Evolutionary conservation across 176 grass and related monocot species (phyloP), one percentile per base, ranked within the genome.

Genomic region (Paspalum vaginatum): DNA sequence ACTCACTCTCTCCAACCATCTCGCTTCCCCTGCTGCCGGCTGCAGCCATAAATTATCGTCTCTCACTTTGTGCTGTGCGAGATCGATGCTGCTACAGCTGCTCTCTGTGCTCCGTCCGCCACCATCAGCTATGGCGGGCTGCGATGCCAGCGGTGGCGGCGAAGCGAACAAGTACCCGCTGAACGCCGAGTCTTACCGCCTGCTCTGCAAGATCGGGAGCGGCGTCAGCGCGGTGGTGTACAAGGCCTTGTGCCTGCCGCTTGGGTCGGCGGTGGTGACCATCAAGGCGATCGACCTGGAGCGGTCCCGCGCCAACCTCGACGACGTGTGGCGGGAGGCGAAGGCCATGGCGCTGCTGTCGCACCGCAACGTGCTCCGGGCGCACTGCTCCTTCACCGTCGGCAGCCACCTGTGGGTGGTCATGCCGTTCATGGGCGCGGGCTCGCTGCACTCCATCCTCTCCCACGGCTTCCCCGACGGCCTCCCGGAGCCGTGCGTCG

Each of bases 371-470:
- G 79, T 97, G 24, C 94, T 97, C 27, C 94, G 89, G 1, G 94
- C 94, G 45, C 94, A 97, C 83, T 97, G 94, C 85, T 97, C 91
- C 54, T 97, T 97, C 89, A 92, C 90, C 5, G 94, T 97, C 7
- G 89, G 89, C 49, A 91, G 41, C 68, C 85, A 94, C 74, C 82
- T 97, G 0, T 97, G 94, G 94, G 94, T 97, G 4, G 89, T 97
- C 48, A 97, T 97, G 94, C 94, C 94, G 3, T 97, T 97, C 84
- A 97, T 97, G 94, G 94, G 43, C 9, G 91, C 91, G 24, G 94
- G 94, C 0, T 97, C 94, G 2, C 79, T 97, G 25, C 91, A 94
- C 48, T 97, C 91, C 72, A 97, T 94, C 85, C 82, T 97, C 4
- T 67, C 76, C 58, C 87, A 90, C 25, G 71, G 89, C 0, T 97